These are phyloP conservation scores for Claviceps cyperi DNA, from an alignment of 2,329 filamentous ascomycete species.

Conservation along the genomic window DNA sequence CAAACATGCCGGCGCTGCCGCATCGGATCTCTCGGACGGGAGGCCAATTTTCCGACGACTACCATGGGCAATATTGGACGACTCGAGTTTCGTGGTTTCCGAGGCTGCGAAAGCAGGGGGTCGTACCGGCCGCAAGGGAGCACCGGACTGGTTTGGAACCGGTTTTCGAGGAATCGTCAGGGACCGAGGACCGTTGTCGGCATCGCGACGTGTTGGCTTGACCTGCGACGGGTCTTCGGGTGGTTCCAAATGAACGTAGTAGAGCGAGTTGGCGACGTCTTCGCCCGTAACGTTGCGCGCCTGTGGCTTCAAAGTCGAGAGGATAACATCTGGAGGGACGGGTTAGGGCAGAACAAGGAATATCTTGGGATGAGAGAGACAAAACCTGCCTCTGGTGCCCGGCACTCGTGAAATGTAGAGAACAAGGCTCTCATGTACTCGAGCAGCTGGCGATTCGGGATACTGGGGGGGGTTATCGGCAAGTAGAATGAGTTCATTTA, in stretches of 20 bases:
- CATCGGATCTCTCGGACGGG: background rate
- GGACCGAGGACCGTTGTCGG: constrained; percentile 23
- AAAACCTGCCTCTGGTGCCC: constrained; percentile 62
- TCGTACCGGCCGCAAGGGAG: constrained; percentile 10
- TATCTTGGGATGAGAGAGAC: constrained; percentile 3
- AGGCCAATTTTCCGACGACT: background rate
- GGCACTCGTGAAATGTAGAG: constrained; percentile 92
- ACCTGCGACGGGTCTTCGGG: constrained; percentile 34
- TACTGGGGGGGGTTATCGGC: constrained; percentile 80
- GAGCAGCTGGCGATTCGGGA: constrained; percentile 59
- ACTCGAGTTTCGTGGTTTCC: background rate
- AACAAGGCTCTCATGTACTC: constrained; percentile 54
- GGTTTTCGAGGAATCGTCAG: constrained; percentile 40
- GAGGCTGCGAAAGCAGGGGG: background rate
- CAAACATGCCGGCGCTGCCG: background rate
- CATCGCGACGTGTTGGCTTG: constrained; percentile 14
- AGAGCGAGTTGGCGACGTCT: constrained; percentile 76
- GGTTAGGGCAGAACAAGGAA: background rate
- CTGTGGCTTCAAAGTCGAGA: constrained; percentile 80
- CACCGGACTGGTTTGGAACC: constrained; percentile 22
- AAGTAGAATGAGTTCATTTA: constrained; percentile 61
- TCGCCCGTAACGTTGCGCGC: constrained; percentile 77
- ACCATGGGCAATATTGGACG: background rate
- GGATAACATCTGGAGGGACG: constrained; percentile 59
- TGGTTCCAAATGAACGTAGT: constrained; percentile 63